Base-by-base conservation (phyloP, 2,329 filamentous ascomycete genomes). In the Colletotrichum aenigma region DNA sequence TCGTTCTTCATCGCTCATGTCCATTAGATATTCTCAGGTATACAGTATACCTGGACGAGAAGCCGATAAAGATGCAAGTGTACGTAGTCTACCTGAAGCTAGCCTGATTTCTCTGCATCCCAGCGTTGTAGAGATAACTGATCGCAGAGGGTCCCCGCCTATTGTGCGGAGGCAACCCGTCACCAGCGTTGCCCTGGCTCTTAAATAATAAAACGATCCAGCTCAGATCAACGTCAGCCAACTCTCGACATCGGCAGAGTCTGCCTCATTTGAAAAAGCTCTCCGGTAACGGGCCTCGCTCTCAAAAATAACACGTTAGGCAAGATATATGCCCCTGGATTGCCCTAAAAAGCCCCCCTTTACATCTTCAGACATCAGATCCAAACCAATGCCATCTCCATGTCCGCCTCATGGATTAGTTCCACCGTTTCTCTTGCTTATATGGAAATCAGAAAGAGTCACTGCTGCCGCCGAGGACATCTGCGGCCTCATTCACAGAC, bases 11-110 rank as follows among this genome's bases (percentile, higher is more conserved):
- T 12, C 18, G 38, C 0, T 18, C 5, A 12, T 48, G 1, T 48
- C 0, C 38, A 3, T 9, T 48, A 5, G 38, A 0, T n/a, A 7
- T 48, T 48, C 38, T 48, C 38, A 4, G 38, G 18, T n/a, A n/a
- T 12, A 4, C 38, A 12, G 1, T 12, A n/a, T 1, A n/a, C 38
- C 2, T 12, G 0, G 38, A 48, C 8, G 38, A 48, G 38, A 48
- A 48, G n/a, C n/a, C 43, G 0, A 48, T 3, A 2, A 48, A 48
- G 43, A n/a, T 21, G 4, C 10, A 48, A 0, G 0, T 48, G n/a
- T 0, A n/a, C 43, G 9, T 48, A 48, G 18, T 48, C n/a, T 7
- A 48, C 43, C 18, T 6, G 0, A n/a, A 48, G 43, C 0, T 13
- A 7, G 18, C n/a, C 43, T 48, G n/a, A 0, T 1, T n/a, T 21